Evolutionary conservation across 306 rosid genomes (phyloP), one percentile per base, ranked within the genome.

Genomic region (Heteromeles arbutifolia): DNA sequence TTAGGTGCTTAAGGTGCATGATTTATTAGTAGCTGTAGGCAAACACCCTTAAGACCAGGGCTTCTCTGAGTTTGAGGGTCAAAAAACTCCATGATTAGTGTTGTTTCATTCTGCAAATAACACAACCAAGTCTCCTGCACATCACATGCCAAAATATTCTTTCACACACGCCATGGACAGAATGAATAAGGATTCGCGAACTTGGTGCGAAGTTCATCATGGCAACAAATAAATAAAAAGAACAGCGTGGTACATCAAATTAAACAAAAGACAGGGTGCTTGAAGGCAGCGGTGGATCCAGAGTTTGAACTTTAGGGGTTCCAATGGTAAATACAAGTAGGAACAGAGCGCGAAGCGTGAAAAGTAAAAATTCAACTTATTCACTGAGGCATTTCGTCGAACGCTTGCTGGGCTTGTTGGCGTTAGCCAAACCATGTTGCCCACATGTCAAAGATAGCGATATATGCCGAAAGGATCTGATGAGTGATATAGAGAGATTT

Each of bases 141-240:
- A 14, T 31, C 79, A 53, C 74, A 58, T 74, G 82, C 50, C 37
- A 48, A 48, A 17, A 73, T 77, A 65, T 65, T 65, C 69, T 65
- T 18, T 21, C 48, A 19, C 48, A 28, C 22, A 29, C 43, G 2
- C 41, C 14, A 61, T 26, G 13, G 11, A 56, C 37, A 61, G 6
- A 22, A 11, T n/a, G 19, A 14, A 25, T 25, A 29, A 18, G 43
- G 67, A 15, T 28, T 63, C 67, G 13, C 31, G 13, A 63, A 63
- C 67, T 63, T 63, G 67, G 67, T 63, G 67, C 39, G 15, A 63
- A 63, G 41, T 63, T 29, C n/a, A 14, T 63, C 41, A 29, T 11
- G 18, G 15, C 15, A 59, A 59, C 6, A n/a, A 59, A 59, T n/a
- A 24, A 59, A 24, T n/a, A 48, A 48, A 48, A 48, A 48, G 54